A percentile compares a stretch with the other conserved stretches of the same genome.
Evolutionary conservation across 2,329 filamentous ascomycete genomes (phyloP).

Genomic region (Fusarium avenaceum): DNA sequence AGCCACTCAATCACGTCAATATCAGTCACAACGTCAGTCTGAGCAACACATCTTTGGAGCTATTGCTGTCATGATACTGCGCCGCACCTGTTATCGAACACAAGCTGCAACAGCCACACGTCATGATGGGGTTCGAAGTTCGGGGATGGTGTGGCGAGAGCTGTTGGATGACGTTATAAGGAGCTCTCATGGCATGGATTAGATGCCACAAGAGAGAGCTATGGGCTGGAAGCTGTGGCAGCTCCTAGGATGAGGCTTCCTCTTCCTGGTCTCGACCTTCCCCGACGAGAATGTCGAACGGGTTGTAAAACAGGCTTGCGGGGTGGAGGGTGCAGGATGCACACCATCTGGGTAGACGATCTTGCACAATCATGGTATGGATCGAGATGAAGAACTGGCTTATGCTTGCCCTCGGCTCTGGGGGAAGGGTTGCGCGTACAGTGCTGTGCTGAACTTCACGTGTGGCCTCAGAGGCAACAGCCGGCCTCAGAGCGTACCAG

Average conservation of each 20-base stretch:
- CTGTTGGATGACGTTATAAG: slow-evolving; percentile 46
- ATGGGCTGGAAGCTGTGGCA: slow-evolving; percentile 18
- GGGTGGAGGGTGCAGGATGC: slow-evolving; percentile 28
- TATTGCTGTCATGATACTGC: slow-evolving; percentile 40
- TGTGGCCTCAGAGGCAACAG: slow-evolving; percentile 6
- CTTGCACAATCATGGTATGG: slow-evolving; percentile 33
- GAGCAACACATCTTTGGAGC: slow-evolving; percentile 31
- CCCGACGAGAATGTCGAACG: slow-evolving; percentile 5
- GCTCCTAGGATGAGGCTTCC: slow-evolving; percentile 31
- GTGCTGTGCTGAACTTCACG: slow-evolving; percentile 4
- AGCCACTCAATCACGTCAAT: slow-evolving; percentile 42
- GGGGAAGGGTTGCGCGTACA: slow-evolving; percentile 23
- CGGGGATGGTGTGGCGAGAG: slow-evolving; percentile 44
- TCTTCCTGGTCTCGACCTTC: slow-evolving; percentile 17
- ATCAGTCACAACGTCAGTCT: slow-evolving; percentile 45
- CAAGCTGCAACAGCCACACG: slow-evolving; percentile 45
- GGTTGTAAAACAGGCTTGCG: slow-evolving; percentile 43
- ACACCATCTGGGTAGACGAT: slow-evolving; percentile 36
- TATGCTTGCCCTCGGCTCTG: slow-evolving; percentile 5
- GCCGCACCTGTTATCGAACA: slow-evolving; percentile 36
- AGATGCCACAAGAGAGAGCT: slow-evolving; percentile 18
- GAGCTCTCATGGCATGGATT: slow-evolving; percentile 31
- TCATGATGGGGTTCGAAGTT: slow-evolving; percentile 45
- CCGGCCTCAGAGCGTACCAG: slow-evolving; percentile 9
- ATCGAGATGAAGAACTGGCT: slow-evolving; percentile 42